A percentile compares a stretch with the other conserved stretches of the same genome.
These are phyloP conservation scores for Rubia occidens DNA, from an alignment of 305 asterid genomes.

Conservation along the genomic window DNA sequence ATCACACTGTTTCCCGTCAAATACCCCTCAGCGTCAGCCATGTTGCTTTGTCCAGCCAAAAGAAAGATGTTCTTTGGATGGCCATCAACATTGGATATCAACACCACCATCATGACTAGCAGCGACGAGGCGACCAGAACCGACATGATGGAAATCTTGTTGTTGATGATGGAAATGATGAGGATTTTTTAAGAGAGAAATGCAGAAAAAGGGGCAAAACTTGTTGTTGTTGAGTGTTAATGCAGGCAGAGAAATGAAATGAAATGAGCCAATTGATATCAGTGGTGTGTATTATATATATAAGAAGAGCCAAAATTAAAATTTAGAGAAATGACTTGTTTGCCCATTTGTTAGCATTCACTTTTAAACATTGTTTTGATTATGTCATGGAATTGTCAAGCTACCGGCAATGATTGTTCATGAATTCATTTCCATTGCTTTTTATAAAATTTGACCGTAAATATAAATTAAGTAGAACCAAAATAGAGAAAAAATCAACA, in stretches of 20 bases:
- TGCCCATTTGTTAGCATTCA: conserved; percentile 15
- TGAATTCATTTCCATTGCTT: background rate
- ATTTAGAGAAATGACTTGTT: conserved; percentile 10
- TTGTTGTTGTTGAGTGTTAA: background rate
- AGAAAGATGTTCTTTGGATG: conserved; percentile 18
- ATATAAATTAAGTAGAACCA: too few relatives aligned
- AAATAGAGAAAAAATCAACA: too few relatives aligned
- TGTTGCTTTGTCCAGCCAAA: conserved; percentile 9
- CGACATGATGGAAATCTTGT: conserved; percentile 27
- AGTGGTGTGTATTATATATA: conserved; percentile 15
- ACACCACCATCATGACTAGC: conserved; percentile 22
- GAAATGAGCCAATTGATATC: conserved; percentile 17
- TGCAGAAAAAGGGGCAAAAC: conserved; percentile 11
- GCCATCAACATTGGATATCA: too few relatives aligned
- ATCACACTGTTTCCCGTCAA: too few relatives aligned
- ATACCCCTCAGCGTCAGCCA: too few relatives aligned
- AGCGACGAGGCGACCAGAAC: conserved; percentile 23
- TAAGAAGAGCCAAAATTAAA: conserved; percentile 8
- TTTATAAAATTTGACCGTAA: too few relatives aligned
- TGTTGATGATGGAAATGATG: background rate
- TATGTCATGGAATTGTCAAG: background rate
- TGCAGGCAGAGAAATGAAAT: background rate
- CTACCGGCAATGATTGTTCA: background rate
- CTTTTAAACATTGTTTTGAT: background rate
- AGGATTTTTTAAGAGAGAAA: background rate